Percentiles rank a stretch among this genome's conserved stretches.
Conservation (phyloP, 2,329 filamentous ascomycete species). For the Dryadomyces quercus-mongolicae region DNA sequence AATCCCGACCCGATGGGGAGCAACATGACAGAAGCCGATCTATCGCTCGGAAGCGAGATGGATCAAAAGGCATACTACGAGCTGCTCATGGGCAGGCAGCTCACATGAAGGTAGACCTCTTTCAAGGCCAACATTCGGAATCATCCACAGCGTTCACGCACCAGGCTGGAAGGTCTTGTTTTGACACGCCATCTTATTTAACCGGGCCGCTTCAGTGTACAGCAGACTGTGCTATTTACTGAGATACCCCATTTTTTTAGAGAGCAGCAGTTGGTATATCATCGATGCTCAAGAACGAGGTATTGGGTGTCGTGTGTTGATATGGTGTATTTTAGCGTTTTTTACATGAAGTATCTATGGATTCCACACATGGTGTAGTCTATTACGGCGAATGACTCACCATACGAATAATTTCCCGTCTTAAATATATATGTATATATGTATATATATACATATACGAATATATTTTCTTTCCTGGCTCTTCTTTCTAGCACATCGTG, state of each 20-base stretch:
- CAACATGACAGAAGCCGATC: constrained; percentile 15
- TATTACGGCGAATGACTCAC: background rate
- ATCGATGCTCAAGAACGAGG: too few species aligned
- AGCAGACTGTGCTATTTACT: background rate
- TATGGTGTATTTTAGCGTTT: background rate
- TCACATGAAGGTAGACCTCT: constrained; percentile 8
- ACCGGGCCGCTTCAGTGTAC: too few species aligned
- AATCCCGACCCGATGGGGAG: constrained; percentile 20
- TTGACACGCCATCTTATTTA: too few species aligned
- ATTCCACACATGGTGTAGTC: background rate
- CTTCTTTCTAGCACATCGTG: too few species aligned
- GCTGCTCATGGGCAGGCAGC: constrained; percentile 21
- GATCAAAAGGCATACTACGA: constrained; percentile 26
- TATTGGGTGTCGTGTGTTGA: too few species aligned
- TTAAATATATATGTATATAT: too few species aligned
- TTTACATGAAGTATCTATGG: too few species aligned
- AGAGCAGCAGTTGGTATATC: background rate
- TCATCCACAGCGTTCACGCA: too few species aligned
- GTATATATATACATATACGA: too few species aligned
- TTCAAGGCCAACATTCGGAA: too few species aligned
- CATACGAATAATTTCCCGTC: background rate
- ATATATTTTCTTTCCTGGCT: background rate
- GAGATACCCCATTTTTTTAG: background rate
- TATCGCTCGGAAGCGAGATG: constrained; percentile 19
- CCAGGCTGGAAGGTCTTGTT: too few species aligned